Percentiles rank a stretch among this genome's conserved stretches.
Conservation (phyloP, 2,329 filamentous ascomycete genomes). For the Fusarium chaquense region DNA sequence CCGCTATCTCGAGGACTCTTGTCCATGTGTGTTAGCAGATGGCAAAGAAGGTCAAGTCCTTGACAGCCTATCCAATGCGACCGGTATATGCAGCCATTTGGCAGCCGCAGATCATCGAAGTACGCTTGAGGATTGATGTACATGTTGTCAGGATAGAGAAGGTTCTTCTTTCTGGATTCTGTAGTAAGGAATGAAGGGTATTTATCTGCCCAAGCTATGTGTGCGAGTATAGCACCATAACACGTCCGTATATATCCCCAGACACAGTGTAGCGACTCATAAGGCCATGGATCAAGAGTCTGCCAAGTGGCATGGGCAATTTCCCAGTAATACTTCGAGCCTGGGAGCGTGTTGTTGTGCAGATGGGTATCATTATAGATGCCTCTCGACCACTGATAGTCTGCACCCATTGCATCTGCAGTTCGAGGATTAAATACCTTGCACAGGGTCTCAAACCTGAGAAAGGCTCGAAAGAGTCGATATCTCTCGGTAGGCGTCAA, state of each 20-base stretch:
- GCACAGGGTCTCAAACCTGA: neutral
- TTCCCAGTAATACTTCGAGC: too few species aligned
- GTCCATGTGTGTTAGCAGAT: neutral
- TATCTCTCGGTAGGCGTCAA: neutral
- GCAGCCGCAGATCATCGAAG: neutral
- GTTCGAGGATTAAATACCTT: neutral
- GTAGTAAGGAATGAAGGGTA: neutral
- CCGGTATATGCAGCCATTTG: rapidly evolving
- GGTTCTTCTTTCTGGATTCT: neutral
- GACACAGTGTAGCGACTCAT: neutral
- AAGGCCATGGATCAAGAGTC: neutral
- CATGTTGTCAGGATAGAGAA: neutral
- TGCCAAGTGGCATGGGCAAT: neutral
- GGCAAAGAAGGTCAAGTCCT: neutral
- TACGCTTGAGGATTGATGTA: neutral
- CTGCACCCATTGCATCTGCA: too few species aligned
- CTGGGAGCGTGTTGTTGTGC: rapidly evolving
- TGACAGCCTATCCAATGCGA: neutral
- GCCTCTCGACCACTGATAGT: too few species aligned
- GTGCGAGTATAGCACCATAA: neutral
- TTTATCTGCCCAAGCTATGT: neutral
- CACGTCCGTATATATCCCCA: neutral
- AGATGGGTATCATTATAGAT: too few species aligned
- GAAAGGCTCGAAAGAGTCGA: neutral
- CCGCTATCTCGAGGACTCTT: neutral